Evolutionary conservation across 2,329 filamentous ascomycete species (phyloP), one percentile per base, ranked within the genome.

Genomic region (Cordyceps sp.): DNA sequence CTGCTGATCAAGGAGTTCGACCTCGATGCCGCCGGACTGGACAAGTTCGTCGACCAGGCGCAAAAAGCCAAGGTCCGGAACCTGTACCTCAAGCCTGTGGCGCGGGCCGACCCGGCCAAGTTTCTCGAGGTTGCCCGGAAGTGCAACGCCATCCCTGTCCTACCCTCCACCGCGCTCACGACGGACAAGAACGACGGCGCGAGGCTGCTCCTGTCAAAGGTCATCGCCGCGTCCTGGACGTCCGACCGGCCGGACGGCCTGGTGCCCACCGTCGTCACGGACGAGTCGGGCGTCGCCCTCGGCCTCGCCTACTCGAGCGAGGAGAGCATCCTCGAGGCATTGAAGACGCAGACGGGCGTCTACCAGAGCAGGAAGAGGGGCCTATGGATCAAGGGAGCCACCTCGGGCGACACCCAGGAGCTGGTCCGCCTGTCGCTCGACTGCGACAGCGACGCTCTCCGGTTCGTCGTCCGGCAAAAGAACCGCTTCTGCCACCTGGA

Each of bases 281-380:
- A 98, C 49, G 83, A 93, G 61, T 65, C 78, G 30, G 86, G 85
- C 2, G 64, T 80, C 15, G 82, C 84, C 8, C 62, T 98, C 12
- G 90, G 90, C 1, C 59, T 98, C 40, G 90, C 94, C 14, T 98
- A 94, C 64, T 93, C 86, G 56, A 94, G 82, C 48, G 73, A 80
- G 39, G 82, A 92, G 54, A 96, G 88, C 50, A 74, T 98, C 22
- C 65, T 74, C 8, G 88, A 93, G 58, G 88, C 88, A 24, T 52
- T 98, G 37, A 73, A 72, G 46, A 93, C 84, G 6, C 62, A 67
- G 44, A 64, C 62, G 1, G 86, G 90, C 21, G 88, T 96, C 24
- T 98, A 98, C 53, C 85, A 94, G 57, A 96, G 88, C 60, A 71
- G 90, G 32, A 96, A 94, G 63, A 73, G 90, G 28, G 90, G 90